A percentile compares a stretch with the other conserved stretches of the same genome.
Evolutionary conservation across 2,329 filamentous ascomycete genomes (phyloP).

Genomic region (Coleophoma crateriformis): DNA sequence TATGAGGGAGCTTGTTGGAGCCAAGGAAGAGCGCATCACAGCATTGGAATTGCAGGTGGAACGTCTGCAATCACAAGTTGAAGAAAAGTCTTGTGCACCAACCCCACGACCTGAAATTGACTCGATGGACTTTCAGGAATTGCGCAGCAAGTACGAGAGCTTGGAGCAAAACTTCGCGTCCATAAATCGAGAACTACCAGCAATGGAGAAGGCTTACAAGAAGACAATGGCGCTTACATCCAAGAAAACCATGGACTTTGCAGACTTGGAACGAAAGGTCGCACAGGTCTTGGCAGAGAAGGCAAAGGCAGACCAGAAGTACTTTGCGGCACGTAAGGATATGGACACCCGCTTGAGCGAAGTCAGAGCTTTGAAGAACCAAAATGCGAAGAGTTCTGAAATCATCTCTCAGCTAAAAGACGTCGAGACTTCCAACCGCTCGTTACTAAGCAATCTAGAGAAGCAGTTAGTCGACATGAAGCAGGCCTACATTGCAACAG

Average conservation of each 20-base stretch:
- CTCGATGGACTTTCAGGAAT: slow-evolving; percentile 60
- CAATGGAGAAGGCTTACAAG: slow-evolving; percentile 87
- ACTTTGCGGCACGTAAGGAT: slow-evolving; percentile 91
- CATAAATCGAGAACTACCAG: slow-evolving; percentile 80
- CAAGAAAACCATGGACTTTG: slow-evolving; percentile 79
- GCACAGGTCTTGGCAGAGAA: slow-evolving; percentile 77
- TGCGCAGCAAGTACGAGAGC: slow-evolving; percentile 67
- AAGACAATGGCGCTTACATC: slow-evolving; percentile 79
- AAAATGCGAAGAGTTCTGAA: slow-evolving; percentile 86
- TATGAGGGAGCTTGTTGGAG: slow-evolving; percentile 72
- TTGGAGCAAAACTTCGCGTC: slow-evolving; percentile 76
- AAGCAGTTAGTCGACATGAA: slow-evolving; percentile 84
- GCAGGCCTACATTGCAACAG: slow-evolving; percentile 67
- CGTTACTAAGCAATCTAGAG: slow-evolving; percentile 76
- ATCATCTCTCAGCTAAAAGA: slow-evolving; percentile 94
- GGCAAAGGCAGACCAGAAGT: slow-evolving; percentile 95
- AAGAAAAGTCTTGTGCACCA: slow-evolving; percentile 35
- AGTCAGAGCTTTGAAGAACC: slow-evolving; percentile 69
- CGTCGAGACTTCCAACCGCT: slow-evolving; percentile 70
- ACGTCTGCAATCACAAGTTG: slow-evolving; percentile 54
- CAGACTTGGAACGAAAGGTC: slow-evolving; percentile 71
- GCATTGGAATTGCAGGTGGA: slow-evolving; percentile 80
- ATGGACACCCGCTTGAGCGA: slow-evolving; percentile 82
- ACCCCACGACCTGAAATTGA: slow-evolving; percentile 44
- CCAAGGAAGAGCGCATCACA: slow-evolving; percentile 73